Base-by-base conservation (phyloP, 768 basidiomycete species). In the Russula abietina region DNA sequence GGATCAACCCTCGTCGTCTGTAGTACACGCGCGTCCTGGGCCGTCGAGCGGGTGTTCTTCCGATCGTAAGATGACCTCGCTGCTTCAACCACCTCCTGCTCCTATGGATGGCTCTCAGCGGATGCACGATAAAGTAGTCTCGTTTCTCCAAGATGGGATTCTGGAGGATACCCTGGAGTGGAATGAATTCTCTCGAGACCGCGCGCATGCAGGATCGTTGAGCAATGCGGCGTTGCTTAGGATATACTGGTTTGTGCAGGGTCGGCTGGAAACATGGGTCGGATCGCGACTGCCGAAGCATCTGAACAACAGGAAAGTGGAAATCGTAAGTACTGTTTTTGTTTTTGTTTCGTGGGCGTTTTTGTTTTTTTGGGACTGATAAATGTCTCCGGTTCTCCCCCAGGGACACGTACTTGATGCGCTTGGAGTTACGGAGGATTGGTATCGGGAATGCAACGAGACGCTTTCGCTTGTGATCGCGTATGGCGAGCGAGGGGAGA, bases 361-460 rank as follows among this genome's bases (percentile, higher is more conserved):
- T 30, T 30, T 30, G 2, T 2, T 2, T 30, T 30, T 30, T 30
- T 30, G 2, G 28, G 28, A 30, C 28, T 30, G 28, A 30, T 30
- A 33, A 33, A n/a, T n/a, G n/a, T 33, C 14, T 43, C 17, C 28
- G 30, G 9, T 14, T 17, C 12, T 17, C 2, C 17, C 5, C 17
- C 32, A 65, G 61, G 41, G 41, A 28, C 57, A 65, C 32, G 57
- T 64, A 7, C 61, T 58, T 9, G 51, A 46, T 12, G 65, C 57
- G 24, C 45, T 65, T 36, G 61, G 62, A 24, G 45, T 64, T 11
- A 39, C 56, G 3, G 57, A 54, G 48, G 62, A 64, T 12, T 64
- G 65, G 65, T 65, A 64, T 43, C 56, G 30, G 14, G 61, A 58
- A 22, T 64, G 65, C 32, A 57, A 63, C 24, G 61, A 65, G 50